phyloP scores from a whole-genome alignment of 2,329 filamentous ascomycete species.

The Nothophaeocryptopus gaeumannii region DNA sequence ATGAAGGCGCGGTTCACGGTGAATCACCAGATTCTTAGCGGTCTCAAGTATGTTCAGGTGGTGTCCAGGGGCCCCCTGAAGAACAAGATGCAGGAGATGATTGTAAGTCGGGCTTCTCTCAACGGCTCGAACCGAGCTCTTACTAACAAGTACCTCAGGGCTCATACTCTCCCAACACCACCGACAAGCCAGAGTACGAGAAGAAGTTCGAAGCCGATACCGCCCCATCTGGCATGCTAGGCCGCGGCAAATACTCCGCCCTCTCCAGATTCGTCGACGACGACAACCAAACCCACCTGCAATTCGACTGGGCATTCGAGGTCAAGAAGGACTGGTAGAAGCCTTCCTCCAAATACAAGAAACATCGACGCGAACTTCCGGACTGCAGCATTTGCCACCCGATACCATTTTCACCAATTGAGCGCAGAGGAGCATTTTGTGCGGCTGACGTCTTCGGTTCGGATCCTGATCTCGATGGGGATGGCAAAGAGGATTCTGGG shows the following conservation, averaged over 20 bases:
- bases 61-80: constrained; percentile 86
- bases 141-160: constrained; percentile 53
- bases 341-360: no score
- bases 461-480: no score
- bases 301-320: constrained; percentile 95
- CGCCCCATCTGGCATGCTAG: constrained; percentile 85
- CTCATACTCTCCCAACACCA: constrained; percentile 89
- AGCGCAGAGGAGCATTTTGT: no score
- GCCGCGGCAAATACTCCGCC: constrained; percentile 85
- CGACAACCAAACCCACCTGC: constrained; percentile 83
- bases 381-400: no score
- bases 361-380: neutral
- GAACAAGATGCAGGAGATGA: constrained; percentile 96
- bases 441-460: no score
- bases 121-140: no score
- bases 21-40: constrained; percentile 92
- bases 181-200: constrained; percentile 77
- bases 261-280: constrained; percentile 91
- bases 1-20: constrained; percentile 95
- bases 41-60: constrained; percentile 91
- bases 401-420: no score
- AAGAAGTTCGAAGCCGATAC: constrained; percentile 94
- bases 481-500: no score
- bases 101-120: constrained; percentile 69
- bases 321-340: constrained; percentile 91